Conservation (phyloP, 1,139 yeast genomes). For the Geotrichum macrosporum region DNA sequence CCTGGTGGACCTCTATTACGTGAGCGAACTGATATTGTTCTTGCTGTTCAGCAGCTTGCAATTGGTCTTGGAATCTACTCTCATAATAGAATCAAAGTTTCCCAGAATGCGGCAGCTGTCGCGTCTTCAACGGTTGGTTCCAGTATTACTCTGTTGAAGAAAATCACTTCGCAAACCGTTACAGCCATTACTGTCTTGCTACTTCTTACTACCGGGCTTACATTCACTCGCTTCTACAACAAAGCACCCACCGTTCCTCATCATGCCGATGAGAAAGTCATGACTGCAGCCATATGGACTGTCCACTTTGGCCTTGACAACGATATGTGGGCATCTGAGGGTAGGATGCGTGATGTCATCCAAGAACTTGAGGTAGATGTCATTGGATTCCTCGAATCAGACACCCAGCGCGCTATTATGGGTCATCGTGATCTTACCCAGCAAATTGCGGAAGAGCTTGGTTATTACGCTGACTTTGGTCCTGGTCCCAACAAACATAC, state of each 20-base stretch:
- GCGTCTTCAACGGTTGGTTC: slow-evolving; percentile 24
- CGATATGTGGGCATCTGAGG: slow-evolving; percentile 97
- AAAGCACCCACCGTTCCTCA: slow-evolving; percentile 64
- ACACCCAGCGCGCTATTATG: slow-evolving; percentile 88
- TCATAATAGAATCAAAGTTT: slow-evolving; percentile 25
- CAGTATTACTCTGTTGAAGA: slow-evolving; percentile 27
- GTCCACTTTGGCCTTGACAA: slow-evolving; percentile 95
- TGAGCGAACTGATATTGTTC: slow-evolving; percentile 77
- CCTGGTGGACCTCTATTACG: slow-evolving; percentile 87
- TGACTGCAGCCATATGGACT: slow-evolving; percentile 98
- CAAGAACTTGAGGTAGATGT: slow-evolving; percentile 85
- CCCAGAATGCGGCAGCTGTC: slow-evolving; percentile 16
- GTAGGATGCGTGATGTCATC: slow-evolving; percentile 78
- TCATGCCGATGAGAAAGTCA: slow-evolving; percentile 67
- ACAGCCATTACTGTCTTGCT: slow-evolving; percentile 31
- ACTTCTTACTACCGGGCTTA: slow-evolving; percentile 41
- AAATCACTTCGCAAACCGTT: slow-evolving; percentile 31
- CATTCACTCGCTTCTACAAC: slow-evolving; percentile 58
- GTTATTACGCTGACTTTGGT: slow-evolving; percentile 93
- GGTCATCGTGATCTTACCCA: slow-evolving; percentile 95
- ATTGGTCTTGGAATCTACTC: slow-evolving; percentile 40
- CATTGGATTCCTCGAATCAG: slow-evolving; percentile 85
- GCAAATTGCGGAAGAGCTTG: slow-evolving; percentile 83
- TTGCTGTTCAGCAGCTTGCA: slow-evolving; percentile 50
- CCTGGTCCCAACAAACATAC: slow-evolving; percentile 98